Percentiles rank a stretch among this genome's conserved stretches.
These are phyloP conservation scores for Suhomyces yuchorum DNA, from an alignment of 1,139 yeast genomes.

Conservation along the genomic window DNA sequence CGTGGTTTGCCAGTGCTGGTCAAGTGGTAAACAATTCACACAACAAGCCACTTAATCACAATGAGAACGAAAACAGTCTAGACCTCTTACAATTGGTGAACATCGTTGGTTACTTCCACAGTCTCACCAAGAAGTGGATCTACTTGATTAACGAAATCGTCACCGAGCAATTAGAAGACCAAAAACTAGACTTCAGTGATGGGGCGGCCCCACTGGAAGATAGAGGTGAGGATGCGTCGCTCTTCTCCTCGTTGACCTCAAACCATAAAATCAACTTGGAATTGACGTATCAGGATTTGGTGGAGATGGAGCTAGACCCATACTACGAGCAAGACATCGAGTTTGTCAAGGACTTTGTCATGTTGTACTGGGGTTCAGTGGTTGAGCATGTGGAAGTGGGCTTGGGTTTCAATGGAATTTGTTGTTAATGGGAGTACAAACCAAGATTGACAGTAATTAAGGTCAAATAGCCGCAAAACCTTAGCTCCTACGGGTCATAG, in stretches of 20 bases:
- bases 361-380: slow-evolving; percentile 54
- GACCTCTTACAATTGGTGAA: slow-evolving; percentile 30
- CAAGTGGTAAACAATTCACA: slow-evolving; percentile 36
- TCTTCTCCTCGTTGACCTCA: slow-evolving; percentile 13
- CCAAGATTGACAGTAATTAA: no score
- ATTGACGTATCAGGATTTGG: slow-evolving; percentile 56
- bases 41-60: slow-evolving; percentile 7
- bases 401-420: slow-evolving; percentile 30
- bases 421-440: slow-evolving; percentile 25
- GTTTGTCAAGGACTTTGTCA: slow-evolving; percentile 56
- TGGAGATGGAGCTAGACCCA: slow-evolving; percentile 78
- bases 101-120: slow-evolving; percentile 59
- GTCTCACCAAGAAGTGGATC: slow-evolving; percentile 50
- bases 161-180: slow-evolving; percentile 30
- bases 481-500: no score
- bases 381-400: slow-evolving; percentile 39
- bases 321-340: slow-evolving; percentile 57
- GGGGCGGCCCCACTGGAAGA: not conserved
- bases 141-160: slow-evolving; percentile 41
- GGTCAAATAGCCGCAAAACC: no score
- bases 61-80: slow-evolving; percentile 3
- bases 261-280: slow-evolving; percentile 32
- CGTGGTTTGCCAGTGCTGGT: slow-evolving; percentile 90
- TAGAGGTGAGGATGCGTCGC: slow-evolving; percentile 11
- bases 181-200: slow-evolving; percentile 2